phyloP scores from a whole-genome alignment of 2,329 filamentous ascomycete species.

The Penicillium capsulatum region DNA sequence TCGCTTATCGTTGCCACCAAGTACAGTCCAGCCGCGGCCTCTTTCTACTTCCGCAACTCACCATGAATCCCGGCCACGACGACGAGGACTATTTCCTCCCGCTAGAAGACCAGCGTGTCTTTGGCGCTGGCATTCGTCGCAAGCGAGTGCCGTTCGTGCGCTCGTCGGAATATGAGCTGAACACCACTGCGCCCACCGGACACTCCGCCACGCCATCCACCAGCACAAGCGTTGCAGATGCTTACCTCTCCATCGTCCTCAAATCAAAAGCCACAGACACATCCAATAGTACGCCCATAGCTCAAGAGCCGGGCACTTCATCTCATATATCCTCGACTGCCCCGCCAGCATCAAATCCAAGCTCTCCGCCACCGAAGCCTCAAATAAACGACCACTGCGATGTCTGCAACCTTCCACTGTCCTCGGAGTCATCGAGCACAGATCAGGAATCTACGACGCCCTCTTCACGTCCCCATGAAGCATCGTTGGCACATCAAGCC shows the following conservation, averaged over 20 bases:
- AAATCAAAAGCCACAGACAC: slow-evolving; percentile 17
- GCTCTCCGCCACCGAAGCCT: slow-evolving; percentile 2
- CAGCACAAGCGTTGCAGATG: slow-evolving; percentile 33
- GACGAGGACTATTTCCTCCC: slow-evolving; percentile 58
- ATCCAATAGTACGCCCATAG: slow-evolving; percentile 9
- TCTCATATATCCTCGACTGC: slow-evolving; percentile 12
- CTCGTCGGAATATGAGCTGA: slow-evolving; percentile 39
- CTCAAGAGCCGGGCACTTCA: not conserved
- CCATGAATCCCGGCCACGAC: slow-evolving; percentile 37
- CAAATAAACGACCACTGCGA: slow-evolving; percentile 41
- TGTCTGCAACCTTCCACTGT: slow-evolving; percentile 55
- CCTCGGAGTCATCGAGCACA: slow-evolving; percentile 20
- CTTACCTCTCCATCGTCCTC: slow-evolving; percentile 48
- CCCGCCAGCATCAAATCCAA: slow-evolving; percentile 9
- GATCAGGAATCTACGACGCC: not conserved
- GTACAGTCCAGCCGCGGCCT: not conserved
- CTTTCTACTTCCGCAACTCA: not conserved
- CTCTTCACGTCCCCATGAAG: slow-evolving; percentile 40
- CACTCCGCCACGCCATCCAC: slow-evolving; percentile 26
- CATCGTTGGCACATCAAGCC: slow-evolving; percentile 54
- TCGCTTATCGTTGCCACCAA: slow-evolving; percentile 7
- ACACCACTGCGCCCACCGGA: slow-evolving; percentile 29
- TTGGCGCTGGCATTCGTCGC: slow-evolving; percentile 60
- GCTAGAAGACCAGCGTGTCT: slow-evolving; percentile 56
- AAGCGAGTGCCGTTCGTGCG: slow-evolving; percentile 59